Conservation (phyloP, 257 asterid genomes). For the Pogostemon cablin region DNA sequence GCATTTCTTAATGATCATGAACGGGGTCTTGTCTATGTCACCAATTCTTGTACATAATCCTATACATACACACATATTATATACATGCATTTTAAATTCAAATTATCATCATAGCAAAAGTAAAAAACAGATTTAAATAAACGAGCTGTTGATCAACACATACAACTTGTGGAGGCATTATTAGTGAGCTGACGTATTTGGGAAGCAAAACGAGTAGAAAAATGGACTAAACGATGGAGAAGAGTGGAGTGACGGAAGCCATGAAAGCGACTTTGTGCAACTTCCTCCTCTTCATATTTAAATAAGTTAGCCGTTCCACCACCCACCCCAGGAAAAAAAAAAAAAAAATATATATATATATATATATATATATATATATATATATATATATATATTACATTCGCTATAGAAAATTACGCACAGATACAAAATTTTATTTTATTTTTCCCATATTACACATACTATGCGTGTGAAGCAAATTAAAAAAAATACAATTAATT, state of each 20-base stretch:
- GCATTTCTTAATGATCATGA: neutral
- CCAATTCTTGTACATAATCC: neutral
- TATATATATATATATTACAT: no score
- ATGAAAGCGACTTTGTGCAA: slow-evolving; percentile 19
- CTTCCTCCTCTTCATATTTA: neutral
- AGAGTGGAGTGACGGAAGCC: slow-evolving; percentile 8
- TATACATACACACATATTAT: neutral
- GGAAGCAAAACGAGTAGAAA: neutral
- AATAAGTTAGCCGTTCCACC: no score
- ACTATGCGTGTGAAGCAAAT: no score
- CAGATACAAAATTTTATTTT: no score
- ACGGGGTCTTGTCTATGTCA: neutral
- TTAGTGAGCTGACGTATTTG: neutral
- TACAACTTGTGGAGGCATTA: slow-evolving; percentile 8
- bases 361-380: no score
- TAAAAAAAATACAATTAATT: no score
- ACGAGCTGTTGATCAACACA: neutral
- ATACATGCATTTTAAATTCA: neutral
- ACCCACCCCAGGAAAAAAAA: no score
- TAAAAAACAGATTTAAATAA: neutral
- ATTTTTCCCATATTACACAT: no score
- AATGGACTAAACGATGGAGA: neutral
- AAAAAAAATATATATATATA: no score
- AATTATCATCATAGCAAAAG: neutral
- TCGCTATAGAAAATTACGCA: no score